Base-by-base conservation (phyloP, 129 eudicot species). In the Heracleum sosnowskyi region DNA sequence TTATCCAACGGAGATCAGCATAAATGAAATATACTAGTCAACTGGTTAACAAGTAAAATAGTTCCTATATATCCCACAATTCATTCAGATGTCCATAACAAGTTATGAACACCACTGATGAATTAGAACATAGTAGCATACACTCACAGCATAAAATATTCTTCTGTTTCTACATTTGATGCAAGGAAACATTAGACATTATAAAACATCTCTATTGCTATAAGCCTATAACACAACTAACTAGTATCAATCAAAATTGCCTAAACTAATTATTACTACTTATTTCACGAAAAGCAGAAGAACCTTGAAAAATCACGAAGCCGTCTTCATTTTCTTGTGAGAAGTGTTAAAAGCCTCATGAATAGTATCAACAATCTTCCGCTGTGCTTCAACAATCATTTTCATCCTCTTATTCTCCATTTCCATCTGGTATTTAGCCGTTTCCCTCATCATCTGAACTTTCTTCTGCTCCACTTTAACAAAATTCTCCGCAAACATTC, bases 361-460 rank as follows among this genome's bases (percentile, higher is more conserved):
- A 64, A 93, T 93, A 1, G 90, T 81, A 78, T 91, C 91, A 2
- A 89, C 87, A 73, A 91, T 86, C 83, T 91, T 91, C 85, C 82
- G 85, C 77, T 90, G 97, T 8, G 97, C 82, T 62, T 86, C 91
- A 51, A 83, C 64, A 75, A 93, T 91, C 98, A 91, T 91, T 42
- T 91, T 83, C 91, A 91, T 86, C 74, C 96, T 89, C 93, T 89
- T 91, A 81, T 88, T 88, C 86, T 93, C 98, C 97, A 93, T 91
- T 77, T 93, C 98, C 92, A 88, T 78, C 74, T 96, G 62, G 68
- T 77, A 83, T 80, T 84, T 89, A 74, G 86, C 93, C 1, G 86
- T 87, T 73, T 93, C 97, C 79, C 84, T 85, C 85, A 91, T 93
- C 93, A 91, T 85, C 87, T 93, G 97, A 84, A 93, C 84, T 93